Evolutionary conservation across 345 rosid species (phyloP), one percentile per base, ranked within the genome.

Genomic region (Mercurialis annua): DNA sequence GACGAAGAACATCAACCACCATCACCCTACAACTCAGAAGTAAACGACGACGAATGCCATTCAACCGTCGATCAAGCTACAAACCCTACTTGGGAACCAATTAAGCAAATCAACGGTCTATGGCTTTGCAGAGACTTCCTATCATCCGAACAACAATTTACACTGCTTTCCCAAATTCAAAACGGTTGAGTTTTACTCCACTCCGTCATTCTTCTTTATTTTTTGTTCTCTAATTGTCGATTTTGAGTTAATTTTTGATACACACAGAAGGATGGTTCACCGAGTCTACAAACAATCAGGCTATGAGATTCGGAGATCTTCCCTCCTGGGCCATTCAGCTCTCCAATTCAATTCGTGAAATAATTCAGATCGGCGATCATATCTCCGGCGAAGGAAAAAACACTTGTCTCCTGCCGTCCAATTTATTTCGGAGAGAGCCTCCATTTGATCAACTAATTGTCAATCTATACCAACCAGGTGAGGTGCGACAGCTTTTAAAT

Each of bases 231-330:
- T n/a, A 11, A 5, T 66, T 68, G 2, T 26, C 24, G 23, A 58
- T 59, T 53, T 57, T 6, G 52, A 65, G 49, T 61, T 68, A n/a
- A n/a, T n/a, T n/a, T n/a, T n/a, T n/a, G n/a, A n/a, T n/a, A n/a
- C n/a, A n/a, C n/a, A 77, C 86, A 92, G 96, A 90, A 73, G 90
- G 96, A 57, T 90, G 97, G 97, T 88, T 92, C 80, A 64, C 68
- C 10, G 85, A 82, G 73, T 83, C 77, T 17, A 80, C 90, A 65
- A 86, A 81, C 50, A 92, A 92, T 71, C 97, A 90, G 97, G 96
- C 90, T 36, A 93, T 93, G 98, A 90, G 90, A 66, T 90, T 93
- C 72, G 96, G 97, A 36, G 79, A 87, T 83, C 90, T 93, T 34
- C 98, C 98, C 4, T 67, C 70, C 7, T 93, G 94, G 97, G 94